phyloP scores from a whole-genome alignment of 345 rosid species.

The Salix udensis region DNA sequence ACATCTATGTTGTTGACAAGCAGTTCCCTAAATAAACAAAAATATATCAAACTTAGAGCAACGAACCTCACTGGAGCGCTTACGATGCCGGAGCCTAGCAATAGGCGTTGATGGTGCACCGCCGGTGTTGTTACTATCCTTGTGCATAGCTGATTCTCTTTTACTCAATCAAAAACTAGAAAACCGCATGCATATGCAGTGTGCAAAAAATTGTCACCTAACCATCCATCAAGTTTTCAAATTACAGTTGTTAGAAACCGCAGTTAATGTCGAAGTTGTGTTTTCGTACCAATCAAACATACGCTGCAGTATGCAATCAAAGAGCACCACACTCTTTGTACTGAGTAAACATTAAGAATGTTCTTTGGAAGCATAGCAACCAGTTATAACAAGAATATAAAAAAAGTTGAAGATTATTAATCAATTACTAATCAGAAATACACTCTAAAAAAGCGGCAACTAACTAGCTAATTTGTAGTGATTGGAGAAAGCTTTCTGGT shows the following conservation, averaged over 20 bases:
- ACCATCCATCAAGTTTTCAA: not conserved
- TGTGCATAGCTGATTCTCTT: conserved; percentile 50
- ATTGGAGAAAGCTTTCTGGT: no score
- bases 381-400: no score
- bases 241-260: not conserved
- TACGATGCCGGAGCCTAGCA: conserved; percentile 59
- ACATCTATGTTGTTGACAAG: not conserved
- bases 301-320: no score
- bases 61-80: conserved; percentile 67
- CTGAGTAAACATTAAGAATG: no score
- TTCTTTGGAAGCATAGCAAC: no score
- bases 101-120: conserved; percentile 43
- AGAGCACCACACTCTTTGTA: no score
- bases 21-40: not conserved
- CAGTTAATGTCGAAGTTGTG: no score
- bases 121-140: conserved; percentile 36
- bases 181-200: not conserved
- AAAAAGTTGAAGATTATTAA: no score
- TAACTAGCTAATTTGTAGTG: no score
- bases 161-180: conserved; percentile 1
- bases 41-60: not conserved
- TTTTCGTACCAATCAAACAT: no score
- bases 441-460: no score
- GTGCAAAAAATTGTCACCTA: conserved; percentile 6
- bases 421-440: no score